These are phyloP conservation scores for Apiospora malaysiana DNA, from an alignment of 2,329 filamentous ascomycete species.

Conservation along the genomic window DNA sequence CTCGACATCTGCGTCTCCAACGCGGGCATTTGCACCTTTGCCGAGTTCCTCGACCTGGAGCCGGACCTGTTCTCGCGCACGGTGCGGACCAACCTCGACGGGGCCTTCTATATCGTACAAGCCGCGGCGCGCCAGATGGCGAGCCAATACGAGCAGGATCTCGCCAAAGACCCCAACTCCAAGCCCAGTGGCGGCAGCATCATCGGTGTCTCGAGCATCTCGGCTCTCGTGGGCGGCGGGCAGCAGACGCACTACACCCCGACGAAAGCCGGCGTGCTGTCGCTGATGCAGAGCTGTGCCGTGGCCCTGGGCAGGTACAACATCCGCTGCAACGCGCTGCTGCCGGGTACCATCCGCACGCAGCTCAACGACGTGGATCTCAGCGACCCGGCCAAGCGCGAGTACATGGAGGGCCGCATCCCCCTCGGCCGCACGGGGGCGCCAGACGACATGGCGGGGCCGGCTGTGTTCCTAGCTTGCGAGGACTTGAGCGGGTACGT, in stretches of 20 bases:
- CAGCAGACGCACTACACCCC: constrained; percentile 86
- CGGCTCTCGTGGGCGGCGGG: constrained; percentile 78
- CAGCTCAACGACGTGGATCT: constrained; percentile 86
- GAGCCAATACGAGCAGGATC: constrained; percentile 55
- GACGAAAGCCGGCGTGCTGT: constrained; percentile 82
- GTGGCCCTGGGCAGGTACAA: constrained; percentile 77
- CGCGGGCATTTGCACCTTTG: constrained; percentile 87
- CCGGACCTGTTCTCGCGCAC: constrained; percentile 74
- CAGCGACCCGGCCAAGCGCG: constrained; percentile 71
- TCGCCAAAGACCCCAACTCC: constrained; percentile 72
- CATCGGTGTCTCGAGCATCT: constrained; percentile 76
- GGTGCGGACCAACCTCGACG: constrained; percentile 80
- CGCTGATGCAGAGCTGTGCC: constrained; percentile 83
- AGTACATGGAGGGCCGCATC: constrained; percentile 82
- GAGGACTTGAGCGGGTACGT: constrained; percentile 81
- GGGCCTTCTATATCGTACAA: constrained; percentile 88
- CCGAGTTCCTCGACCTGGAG: constrained; percentile 79
- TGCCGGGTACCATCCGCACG: constrained; percentile 84
- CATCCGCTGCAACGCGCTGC: constrained; percentile 82
- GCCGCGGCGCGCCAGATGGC: constrained; percentile 87
- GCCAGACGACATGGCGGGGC: constrained; percentile 78
- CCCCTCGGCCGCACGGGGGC: constrained; percentile 77
- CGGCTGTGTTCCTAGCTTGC: constrained; percentile 83
- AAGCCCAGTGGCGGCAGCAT: constrained; percentile 56
- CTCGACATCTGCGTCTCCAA: constrained; percentile 86